phyloP scores from a whole-genome alignment of 2,329 filamentous ascomycete species.

The Venturia pyrina region DNA sequence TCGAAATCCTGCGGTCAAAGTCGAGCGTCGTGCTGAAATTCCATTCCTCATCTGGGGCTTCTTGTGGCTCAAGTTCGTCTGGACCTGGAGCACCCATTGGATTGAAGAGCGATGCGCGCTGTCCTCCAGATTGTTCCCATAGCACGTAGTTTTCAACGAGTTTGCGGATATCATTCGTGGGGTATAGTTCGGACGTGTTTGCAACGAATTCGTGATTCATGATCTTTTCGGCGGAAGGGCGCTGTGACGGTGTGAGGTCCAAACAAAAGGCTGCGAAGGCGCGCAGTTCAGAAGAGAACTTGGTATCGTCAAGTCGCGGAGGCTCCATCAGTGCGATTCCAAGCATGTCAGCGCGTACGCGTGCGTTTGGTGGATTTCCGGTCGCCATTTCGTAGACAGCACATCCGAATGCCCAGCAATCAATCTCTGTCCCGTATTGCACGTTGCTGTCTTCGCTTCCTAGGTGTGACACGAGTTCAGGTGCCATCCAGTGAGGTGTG shows the following conservation, averaged over 20 bases:
- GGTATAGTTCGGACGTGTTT: slow-evolving; percentile 52
- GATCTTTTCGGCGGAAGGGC: slow-evolving; percentile 60
- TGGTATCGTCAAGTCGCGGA: slow-evolving; percentile 60
- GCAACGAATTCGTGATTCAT: slow-evolving; percentile 60
- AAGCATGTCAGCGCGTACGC: slow-evolving; percentile 39
- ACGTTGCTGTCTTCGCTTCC: slow-evolving; percentile 50
- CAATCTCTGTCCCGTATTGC: slow-evolving; percentile 42
- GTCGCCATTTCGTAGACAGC: slow-evolving; percentile 75
- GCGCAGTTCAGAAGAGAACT: slow-evolving; percentile 59
- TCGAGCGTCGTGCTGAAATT: slow-evolving; percentile 55
- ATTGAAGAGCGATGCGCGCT: slow-evolving; percentile 54
- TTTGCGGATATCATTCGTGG: slow-evolving; percentile 51
- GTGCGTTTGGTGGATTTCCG: slow-evolving; percentile 61
- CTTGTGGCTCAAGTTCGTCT: slow-evolving; percentile 35
- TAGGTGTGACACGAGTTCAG: slow-evolving; percentile 51
- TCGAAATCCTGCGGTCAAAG: slow-evolving; percentile 44
- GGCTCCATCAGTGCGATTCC: slow-evolving; percentile 50
- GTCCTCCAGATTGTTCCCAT: slow-evolving; percentile 67
- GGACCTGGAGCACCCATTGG: slow-evolving; percentile 48
- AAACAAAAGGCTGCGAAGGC: slow-evolving; percentile 66
- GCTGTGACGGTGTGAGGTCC: slow-evolving; percentile 54
- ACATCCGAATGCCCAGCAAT: slow-evolving; percentile 79
- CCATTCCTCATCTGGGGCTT: slow-evolving; percentile 45
- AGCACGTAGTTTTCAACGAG: slow-evolving; percentile 63
- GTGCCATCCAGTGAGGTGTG: slow-evolving; percentile 80